Base-by-base conservation (phyloP, 257 asterid genomes). In the Solanum ossicruentum region DNA sequence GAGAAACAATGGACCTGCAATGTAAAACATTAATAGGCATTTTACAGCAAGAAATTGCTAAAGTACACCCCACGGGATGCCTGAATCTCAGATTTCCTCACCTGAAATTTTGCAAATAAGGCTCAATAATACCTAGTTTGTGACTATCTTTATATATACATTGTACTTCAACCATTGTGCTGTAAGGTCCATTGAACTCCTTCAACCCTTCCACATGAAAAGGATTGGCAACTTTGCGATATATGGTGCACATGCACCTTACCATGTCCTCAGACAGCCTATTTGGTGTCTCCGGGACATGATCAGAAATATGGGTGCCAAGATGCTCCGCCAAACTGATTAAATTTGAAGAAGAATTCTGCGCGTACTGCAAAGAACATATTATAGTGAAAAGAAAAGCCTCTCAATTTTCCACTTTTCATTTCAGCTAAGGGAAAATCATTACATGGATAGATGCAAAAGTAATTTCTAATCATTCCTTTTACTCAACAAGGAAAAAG, bases 321-420 rank as follows among this genome's bases (percentile, higher is more conserved):
- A 95, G 97, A 92, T 95, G 98, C 93, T 97, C 99, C 0, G 99
- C 99, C 86, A 95, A 88, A 87, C 98, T 95, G 88, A 94, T 93
- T 66, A 97, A 88, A 82, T 86, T 69, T 54, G 98, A 82, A 54
- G 96, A 90, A 17, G 94, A 84, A 89, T 90, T 92, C 88, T 92
- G 94, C 0, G 92, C 90, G 81, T 93, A 92, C 99, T 94, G 91
- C 86, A 92, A 77, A 69, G 82, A 49, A 86, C 39, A 11, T 21
- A 41, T 81, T 39, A 41, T 15, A 81, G n/a, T 18, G 7, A 77
- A 81, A 58, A 36, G 5, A 58, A 81, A 28, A 28, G 3, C 32
- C 72, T 81, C 41, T 47, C 39, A 47, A 20, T 81, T 9, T 39
- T 81, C 41, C 71, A 41, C 18, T 41, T 12, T 4, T 57, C 70